Conservation (phyloP, 2,329 filamentous ascomycete genomes). For the Pseudogymnoascus sp. region DNA sequence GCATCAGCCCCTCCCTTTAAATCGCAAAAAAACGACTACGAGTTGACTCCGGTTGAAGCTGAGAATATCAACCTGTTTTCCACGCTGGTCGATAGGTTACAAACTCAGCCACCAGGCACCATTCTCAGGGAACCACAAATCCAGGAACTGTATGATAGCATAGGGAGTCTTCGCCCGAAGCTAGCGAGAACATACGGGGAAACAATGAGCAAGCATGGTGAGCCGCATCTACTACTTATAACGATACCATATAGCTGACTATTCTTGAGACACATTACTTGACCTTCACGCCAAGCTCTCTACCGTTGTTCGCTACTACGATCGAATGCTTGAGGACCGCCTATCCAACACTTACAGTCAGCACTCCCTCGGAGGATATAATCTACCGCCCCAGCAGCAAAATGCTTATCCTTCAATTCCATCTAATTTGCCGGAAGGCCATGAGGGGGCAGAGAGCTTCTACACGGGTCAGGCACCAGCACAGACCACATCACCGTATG, state of each 20-base stretch:
- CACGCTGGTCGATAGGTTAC: conserved; percentile 84
- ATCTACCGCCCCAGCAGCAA: conserved; percentile 41
- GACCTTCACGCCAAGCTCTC: conserved; percentile 93
- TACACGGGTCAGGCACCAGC: conserved; percentile 59
- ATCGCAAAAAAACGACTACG: conserved; percentile 83
- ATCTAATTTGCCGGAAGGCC: conserved; percentile 38
- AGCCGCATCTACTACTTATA: not conserved
- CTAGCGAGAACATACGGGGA: conserved; percentile 92
- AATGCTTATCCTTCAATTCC: conserved; percentile 65
- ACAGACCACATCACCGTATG: conserved; percentile 35
- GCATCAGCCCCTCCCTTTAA: conserved; percentile 44
- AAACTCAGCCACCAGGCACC: conserved; percentile 90
- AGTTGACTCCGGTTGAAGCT: conserved; percentile 84
- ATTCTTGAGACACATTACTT: conserved; percentile 67
- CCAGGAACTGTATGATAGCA: conserved; percentile 95
- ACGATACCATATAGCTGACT: conserved; percentile 23
- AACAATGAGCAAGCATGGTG: conserved; percentile 98
- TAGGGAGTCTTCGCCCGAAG: conserved; percentile 86
- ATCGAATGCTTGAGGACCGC: conserved; percentile 93
- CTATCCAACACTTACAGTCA: conserved; percentile 88
- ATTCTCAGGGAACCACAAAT: conserved; percentile 96
- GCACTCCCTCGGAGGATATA: conserved; percentile 60
- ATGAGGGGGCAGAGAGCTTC: conserved; percentile 63
- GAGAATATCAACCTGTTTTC: conserved; percentile 97
- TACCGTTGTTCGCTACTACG: conserved; percentile 93